Base-by-base conservation (phyloP, 2,329 filamentous ascomycete species). In the Aspergillus vadensis region DNA sequence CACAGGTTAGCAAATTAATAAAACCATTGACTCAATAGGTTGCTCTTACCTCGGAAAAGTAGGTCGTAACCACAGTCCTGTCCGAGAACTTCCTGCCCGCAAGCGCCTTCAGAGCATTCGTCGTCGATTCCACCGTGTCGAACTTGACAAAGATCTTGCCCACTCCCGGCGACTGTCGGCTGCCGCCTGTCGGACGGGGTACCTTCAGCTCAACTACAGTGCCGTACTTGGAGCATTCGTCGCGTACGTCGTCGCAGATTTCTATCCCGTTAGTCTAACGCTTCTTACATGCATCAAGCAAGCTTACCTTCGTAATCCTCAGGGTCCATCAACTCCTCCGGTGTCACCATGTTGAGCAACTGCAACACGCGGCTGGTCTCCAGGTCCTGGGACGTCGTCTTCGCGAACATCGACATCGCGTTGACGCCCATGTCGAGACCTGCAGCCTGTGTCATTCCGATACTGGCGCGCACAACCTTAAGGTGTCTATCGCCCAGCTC, bases 71-170 rank as follows among this genome's bases (percentile, higher is more conserved):
- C 27, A 99, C 96, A 3, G 95, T 99, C 69, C 96, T 87, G 79
- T 98, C 92, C 0, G 93, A 91, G 75, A 99, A 99, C 76, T 98
- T 97, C 66, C 96, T 86, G 50, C 95, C 95, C 30, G 96, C 95
- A 69, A 99, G 82, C n/a, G 92, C 89, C 70, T 89, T 88, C 59
- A 99, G 82, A 7, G 95, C 96, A 71, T 91, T 93, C 64, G 90
- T 89, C 19, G 94, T 91, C 8, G 88, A 87, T 54, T 92, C 91
- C 2, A 85, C 80, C 3, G 83, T 86, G 65, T 95, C 91, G 72
- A 92, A 99, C 76, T 97, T 98, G 81, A 99, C 89, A 74, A 89
- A 99, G 68, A 99, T 98, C 83, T 98, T 99, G 74, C 95, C 95
- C 21, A 99, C 92, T 50, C 95, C 95, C 30, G 91, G 86, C 21